Conservation (phyloP, 2,329 filamentous ascomycete genomes). For the Ophiosphaerella narmari region DNA sequence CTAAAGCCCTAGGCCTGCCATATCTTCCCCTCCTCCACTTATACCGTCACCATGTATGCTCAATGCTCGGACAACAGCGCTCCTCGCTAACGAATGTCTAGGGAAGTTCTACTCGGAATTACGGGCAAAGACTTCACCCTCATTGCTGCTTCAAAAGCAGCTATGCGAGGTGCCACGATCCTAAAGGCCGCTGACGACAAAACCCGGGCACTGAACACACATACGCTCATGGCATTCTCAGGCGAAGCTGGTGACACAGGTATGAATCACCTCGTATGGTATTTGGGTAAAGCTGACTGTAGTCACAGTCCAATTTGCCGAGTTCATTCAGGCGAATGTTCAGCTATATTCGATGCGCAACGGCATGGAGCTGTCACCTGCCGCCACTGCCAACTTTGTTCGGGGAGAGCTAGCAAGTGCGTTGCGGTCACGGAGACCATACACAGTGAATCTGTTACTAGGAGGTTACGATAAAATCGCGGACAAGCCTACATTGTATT, state of each 20-base stretch:
- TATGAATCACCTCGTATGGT: conserved; percentile 44
- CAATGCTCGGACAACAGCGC: not conserved
- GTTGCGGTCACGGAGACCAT: conserved; percentile 88
- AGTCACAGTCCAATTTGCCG: conserved; percentile 87
- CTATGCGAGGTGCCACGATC: conserved; percentile 95
- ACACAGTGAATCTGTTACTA: conserved; percentile 94
- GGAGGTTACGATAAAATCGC: conserved; percentile 93
- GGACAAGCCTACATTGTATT: conserved; percentile 89
- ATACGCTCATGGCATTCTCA: conserved; percentile 92
- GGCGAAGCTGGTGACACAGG: conserved; percentile 96
- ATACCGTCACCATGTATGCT: conserved; percentile 39
- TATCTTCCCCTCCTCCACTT: not conserved
- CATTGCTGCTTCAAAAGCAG: conserved; percentile 95
- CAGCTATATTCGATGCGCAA: conserved; percentile 99
- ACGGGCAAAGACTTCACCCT: conserved; percentile 99
- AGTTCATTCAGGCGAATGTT: conserved; percentile 98
- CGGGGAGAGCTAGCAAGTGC: conserved; percentile 90
- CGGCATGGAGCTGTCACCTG: conserved; percentile 86
- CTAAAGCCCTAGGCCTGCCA: not conserved
- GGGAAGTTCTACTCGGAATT: conserved; percentile 97
- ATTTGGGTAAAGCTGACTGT: conserved; percentile 9
- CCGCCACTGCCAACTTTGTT: conserved; percentile 89
- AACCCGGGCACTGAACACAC: conserved; percentile 87
- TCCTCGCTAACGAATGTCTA: conserved; percentile 49
- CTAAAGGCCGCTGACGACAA: conserved; percentile 97